phyloP scores from a whole-genome alignment of 176 grass and related monocot species.

The Carex kokanica region DNA sequence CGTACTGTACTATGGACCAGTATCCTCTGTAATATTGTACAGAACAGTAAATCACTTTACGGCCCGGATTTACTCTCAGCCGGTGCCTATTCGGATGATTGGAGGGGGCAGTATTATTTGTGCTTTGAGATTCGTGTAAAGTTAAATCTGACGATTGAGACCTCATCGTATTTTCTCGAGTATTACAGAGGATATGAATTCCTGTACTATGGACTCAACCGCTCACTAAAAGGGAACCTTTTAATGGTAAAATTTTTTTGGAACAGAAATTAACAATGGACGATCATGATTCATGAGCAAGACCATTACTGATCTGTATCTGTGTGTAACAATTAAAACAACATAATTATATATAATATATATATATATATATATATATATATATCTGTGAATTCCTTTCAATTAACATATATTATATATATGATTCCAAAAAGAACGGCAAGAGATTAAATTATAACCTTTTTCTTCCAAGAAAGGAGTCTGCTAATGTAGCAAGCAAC shows the following conservation, averaged over 20 bases:
- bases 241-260: not conserved
- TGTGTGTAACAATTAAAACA: not conserved
- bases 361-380: too few relatives aligned
- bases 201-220: not conserved
- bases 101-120: too few relatives aligned
- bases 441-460: not conserved
- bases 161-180: too few relatives aligned
- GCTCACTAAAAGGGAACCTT: not conserved
- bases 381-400: not conserved
- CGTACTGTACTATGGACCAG: too few relatives aligned
- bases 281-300: not conserved
- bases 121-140: too few relatives aligned
- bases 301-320: not conserved
- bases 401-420: not conserved
- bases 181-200: too few relatives aligned
- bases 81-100: too few relatives aligned
- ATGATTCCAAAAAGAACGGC: not conserved
- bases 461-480: constrained; percentile 44
- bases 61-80: too few relatives aligned
- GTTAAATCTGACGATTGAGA: too few relatives aligned
- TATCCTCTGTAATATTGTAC: too few relatives aligned
- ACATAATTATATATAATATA: too few relatives aligned
- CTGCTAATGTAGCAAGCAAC: constrained; percentile 68
- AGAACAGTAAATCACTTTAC: too few relatives aligned
- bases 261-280: not conserved